Base-by-base conservation (phyloP, 1,284 basidiomycete species). In the Rugosomyces carneus region DNA sequence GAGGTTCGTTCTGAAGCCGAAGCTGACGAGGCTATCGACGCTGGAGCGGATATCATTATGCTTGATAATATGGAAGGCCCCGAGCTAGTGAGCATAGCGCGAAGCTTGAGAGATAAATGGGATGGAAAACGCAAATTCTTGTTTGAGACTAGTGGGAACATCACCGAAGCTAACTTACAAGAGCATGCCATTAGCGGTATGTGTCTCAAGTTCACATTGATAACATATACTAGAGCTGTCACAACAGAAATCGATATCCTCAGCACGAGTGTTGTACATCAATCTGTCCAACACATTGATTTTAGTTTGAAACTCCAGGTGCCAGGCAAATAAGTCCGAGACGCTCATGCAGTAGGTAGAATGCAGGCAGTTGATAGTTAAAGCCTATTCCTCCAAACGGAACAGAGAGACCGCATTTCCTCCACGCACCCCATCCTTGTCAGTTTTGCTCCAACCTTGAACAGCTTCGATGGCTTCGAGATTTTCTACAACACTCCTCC, bases 41-140 rank as follows among this genome's bases (percentile, higher is more conserved):
- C 95, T 1, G 95, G 95, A 2, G 95, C 94, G 21, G 94, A 99
- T 67, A 86, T 99, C 41, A 76, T 99, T 61, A 99, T 99, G 95
- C 80, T 99, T 16, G 96, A 99, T 62, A 97, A 97, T 62, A 88
- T 97, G 40, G 84, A 89, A 55, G 92, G 91, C 3, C 68, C 73
- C 2, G 76, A 84, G 55, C 71, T 97, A 37, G 75, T 80, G 6
- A 69, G 64, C 24, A 81, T 86, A 5, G 88, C 91, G 4, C 73
- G 71, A 44, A 73, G 72, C 29, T 65, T 97, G 57, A 89, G 83
- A 65, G 76, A 83, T 56, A 84, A 78, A 56, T 92, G 87, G 87
- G 67, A 62, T 11, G 88, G 84, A 9, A 78, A 87, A 67, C 72
- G 84, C 49, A 88, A 86, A 59, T 96, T 94, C 64, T 62, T 89